phyloP scores from a whole-genome alignment of 306 rosid species.

The Chamaecrista fasciculata region DNA sequence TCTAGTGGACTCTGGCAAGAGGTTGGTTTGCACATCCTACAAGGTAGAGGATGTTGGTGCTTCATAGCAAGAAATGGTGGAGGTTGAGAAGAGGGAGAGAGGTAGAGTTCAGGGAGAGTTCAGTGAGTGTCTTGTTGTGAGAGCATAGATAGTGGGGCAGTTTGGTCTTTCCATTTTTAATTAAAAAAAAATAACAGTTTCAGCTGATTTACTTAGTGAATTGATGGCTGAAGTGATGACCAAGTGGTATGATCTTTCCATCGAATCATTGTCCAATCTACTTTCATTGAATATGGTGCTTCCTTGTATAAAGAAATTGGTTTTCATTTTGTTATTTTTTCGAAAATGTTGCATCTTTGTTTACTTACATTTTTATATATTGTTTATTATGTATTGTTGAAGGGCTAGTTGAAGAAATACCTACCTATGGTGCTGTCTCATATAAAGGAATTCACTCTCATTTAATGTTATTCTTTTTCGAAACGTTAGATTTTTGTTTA shows the following conservation, averaged over 20 bases:
- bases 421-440: constrained; percentile 5
- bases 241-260: background rate
- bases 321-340: background rate
- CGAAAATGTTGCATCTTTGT: background rate
- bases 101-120: too few relatives aligned
- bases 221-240: too few relatives aligned
- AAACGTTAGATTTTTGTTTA: background rate
- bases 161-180: too few relatives aligned
- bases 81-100: too few relatives aligned
- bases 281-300: background rate
- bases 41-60: too few relatives aligned
- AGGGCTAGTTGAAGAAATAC: background rate
- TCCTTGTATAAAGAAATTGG: constrained; percentile 1
- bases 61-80: too few relatives aligned
- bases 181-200: background rate
- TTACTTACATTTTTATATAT: too few relatives aligned
- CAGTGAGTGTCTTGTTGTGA: too few relatives aligned
- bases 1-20: too few relatives aligned
- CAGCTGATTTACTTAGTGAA: background rate
- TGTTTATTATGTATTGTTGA: too few relatives aligned
- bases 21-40: too few relatives aligned
- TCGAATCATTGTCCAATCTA: background rate
- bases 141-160: too few relatives aligned
- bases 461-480: background rate
- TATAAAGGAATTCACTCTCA: background rate